phyloP scores from a whole-genome alignment of 345 rosid species.

The Kernera saxatilis region DNA sequence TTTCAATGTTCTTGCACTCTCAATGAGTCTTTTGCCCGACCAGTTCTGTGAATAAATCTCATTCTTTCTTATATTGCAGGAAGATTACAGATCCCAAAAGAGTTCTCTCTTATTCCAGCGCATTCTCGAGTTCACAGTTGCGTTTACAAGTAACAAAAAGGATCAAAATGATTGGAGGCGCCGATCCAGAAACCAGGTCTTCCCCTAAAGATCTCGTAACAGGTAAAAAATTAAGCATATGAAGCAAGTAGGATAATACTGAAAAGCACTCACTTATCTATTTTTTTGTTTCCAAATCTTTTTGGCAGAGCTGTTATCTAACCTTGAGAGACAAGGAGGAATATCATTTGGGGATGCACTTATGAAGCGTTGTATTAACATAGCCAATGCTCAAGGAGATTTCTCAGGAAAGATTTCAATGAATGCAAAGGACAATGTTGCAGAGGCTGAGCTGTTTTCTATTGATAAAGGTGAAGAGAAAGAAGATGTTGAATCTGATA shows the following conservation, averaged over 20 bases:
- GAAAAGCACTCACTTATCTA: background rate
- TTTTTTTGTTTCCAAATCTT: background rate
- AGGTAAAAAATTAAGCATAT: background rate
- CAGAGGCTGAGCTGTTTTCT: background rate
- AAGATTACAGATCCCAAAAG: background rate
- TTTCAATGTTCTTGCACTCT: background rate
- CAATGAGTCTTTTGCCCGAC: background rate
- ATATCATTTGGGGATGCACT: too few relatives aligned
- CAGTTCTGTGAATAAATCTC: conserved; percentile 40
- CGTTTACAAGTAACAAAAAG: background rate
- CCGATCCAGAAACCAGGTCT: background rate
- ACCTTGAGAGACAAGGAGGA: background rate
- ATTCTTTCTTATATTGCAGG: background rate
- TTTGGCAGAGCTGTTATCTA: background rate
- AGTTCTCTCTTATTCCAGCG: background rate
- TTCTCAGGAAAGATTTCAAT: too few relatives aligned
- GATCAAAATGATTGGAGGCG: background rate
- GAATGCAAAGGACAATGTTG: too few relatives aligned
- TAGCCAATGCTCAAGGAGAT: too few relatives aligned
- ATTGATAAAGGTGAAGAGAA: background rate
- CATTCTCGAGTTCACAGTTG: background rate
- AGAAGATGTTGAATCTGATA: background rate
- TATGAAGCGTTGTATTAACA: too few relatives aligned
- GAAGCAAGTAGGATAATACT: background rate
- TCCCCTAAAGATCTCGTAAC: background rate